Percentiles rank a stretch among this genome's conserved stretches.
Evolutionary conservation across 805 yeast species (phyloP).

Genomic region (Middelhovenomyces tepae): DNA sequence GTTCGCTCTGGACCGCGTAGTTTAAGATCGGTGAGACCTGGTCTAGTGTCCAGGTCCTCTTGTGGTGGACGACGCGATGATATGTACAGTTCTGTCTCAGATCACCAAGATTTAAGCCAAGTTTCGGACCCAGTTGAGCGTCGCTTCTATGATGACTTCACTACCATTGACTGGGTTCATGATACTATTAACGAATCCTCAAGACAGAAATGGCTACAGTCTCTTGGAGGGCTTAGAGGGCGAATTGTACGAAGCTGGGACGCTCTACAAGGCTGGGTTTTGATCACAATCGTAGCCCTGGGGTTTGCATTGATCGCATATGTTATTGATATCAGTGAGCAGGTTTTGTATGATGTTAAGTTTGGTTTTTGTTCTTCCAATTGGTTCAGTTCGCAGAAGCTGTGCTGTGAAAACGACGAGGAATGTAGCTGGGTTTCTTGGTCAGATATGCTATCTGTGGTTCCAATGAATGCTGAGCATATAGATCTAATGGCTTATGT

Average conservation of each 20-base stretch:
- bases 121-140: slow-evolving; percentile 15
- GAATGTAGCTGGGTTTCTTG: too few relatives aligned
- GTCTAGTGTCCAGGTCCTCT: too few relatives aligned
- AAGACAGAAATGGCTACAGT: slow-evolving; percentile 32
- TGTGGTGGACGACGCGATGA: too few relatives aligned
- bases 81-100: too few relatives aligned
- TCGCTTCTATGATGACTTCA: slow-evolving; percentile 48
- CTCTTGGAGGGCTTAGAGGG: slow-evolving; percentile 28
- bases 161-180: slow-evolving; percentile 52
- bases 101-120: too few relatives aligned
- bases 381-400: slow-evolving; percentile 36
- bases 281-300: slow-evolving; percentile 39
- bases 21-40: too few relatives aligned
- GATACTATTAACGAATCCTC: slow-evolving; percentile 38
- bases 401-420: slow-evolving; percentile 39
- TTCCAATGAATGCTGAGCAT: too few relatives aligned
- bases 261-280: slow-evolving; percentile 40
- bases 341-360: slow-evolving; percentile 40
- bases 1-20: too few relatives aligned
- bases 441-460: too few relatives aligned
- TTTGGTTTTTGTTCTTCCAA: slow-evolving; percentile 42
- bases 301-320: slow-evolving; percentile 43
- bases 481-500: too few relatives aligned
- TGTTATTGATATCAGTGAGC: slow-evolving; percentile 39
- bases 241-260: slow-evolving; percentile 27